A percentile compares a stretch with the other conserved stretches of the same genome.
Conservation (phyloP, 1,284 basidiomycete species). For the Quambalaria eucalypti region DNA sequence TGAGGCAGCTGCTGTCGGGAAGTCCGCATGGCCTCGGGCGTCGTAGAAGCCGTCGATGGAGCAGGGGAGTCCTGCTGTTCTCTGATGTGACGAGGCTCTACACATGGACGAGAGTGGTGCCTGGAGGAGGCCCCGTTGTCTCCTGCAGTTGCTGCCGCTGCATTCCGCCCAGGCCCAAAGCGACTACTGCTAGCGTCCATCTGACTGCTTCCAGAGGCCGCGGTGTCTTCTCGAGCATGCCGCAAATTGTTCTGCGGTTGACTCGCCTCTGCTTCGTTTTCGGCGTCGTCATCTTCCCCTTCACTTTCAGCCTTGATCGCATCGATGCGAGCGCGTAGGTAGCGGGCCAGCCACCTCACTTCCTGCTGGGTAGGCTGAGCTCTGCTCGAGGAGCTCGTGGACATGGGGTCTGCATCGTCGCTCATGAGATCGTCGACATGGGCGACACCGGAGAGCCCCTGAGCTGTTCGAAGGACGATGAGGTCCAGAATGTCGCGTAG, state of each 20-base stretch:
- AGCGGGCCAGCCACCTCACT: constrained; percentile 7
- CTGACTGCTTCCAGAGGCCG: background rate
- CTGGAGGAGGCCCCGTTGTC: background rate
- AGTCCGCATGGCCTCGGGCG: background rate
- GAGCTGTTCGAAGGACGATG: constrained; percentile 3
- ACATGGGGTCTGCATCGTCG: background rate
- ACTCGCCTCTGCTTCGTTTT: background rate
- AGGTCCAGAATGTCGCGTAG: constrained; percentile 8
- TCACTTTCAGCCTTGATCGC: constrained; percentile 5
- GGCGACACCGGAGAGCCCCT: background rate
- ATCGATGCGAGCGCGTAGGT: constrained; percentile 9
- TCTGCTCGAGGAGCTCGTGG: background rate
- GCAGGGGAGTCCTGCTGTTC: background rate
- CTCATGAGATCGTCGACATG: background rate
- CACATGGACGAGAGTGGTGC: background rate
- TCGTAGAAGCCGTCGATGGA: background rate
- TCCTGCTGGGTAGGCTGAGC: background rate
- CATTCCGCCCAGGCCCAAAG: too few species aligned
- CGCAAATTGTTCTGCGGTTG: background rate
- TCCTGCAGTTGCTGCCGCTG: too few species aligned
- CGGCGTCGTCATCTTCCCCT: constrained; percentile 6
- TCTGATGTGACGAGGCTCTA: background rate
- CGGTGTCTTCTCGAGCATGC: too few species aligned
- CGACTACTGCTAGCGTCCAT: background rate
- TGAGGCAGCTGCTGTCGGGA: background rate